Conservation (phyloP, 805 yeast species). For the Suhomyces vadensis region DNA sequence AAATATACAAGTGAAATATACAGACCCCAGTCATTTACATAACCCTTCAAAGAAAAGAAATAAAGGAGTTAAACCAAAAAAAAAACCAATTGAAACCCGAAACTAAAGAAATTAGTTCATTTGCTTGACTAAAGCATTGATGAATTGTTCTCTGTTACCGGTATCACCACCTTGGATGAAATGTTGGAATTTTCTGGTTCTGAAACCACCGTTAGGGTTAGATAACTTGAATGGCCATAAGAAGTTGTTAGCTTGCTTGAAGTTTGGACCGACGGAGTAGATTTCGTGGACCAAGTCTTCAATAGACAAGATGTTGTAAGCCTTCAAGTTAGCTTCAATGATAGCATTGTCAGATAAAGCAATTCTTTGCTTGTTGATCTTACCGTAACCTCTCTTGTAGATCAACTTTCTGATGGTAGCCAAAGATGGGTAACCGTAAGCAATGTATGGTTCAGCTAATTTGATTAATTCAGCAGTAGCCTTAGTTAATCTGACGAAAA, state of each 20-base stretch:
- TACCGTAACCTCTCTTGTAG: slow-evolving; percentile 98
- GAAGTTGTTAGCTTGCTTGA: slow-evolving; percentile 98
- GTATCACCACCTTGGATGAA: slow-evolving; percentile 97
- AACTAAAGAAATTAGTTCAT: slow-evolving; percentile 65
- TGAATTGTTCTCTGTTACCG: slow-evolving; percentile 97
- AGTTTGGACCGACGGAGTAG: slow-evolving; percentile 96
- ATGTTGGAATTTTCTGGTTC: slow-evolving; percentile 96
- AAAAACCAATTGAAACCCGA: slow-evolving; percentile 4
- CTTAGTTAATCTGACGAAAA: slow-evolving; percentile 92
- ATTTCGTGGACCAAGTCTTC: slow-evolving; percentile 97
- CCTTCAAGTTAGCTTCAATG: slow-evolving; percentile 85
- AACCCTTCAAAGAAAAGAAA: slow-evolving; percentile 11
- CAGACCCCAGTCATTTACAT: not conserved
- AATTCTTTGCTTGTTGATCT: slow-evolving; percentile 94
- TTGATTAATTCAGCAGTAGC: slow-evolving; percentile 90
- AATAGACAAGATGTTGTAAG: slow-evolving; percentile 87
- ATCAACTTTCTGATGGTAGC: slow-evolving; percentile 88
- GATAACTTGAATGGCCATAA: slow-evolving; percentile 97
- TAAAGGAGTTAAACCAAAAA: slow-evolving; percentile 10
- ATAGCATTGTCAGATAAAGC: slow-evolving; percentile 84
- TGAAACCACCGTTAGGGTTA: slow-evolving; percentile 98
- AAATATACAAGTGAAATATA: slow-evolving; percentile 6
- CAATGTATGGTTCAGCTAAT: slow-evolving; percentile 94
- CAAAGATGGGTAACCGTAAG: slow-evolving; percentile 96
- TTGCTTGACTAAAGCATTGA: slow-evolving; percentile 90